Evolutionary conservation across 306 rosid genomes (phyloP), one percentile per base, ranked within the genome.

Genomic region (Lablab purpureus): DNA sequence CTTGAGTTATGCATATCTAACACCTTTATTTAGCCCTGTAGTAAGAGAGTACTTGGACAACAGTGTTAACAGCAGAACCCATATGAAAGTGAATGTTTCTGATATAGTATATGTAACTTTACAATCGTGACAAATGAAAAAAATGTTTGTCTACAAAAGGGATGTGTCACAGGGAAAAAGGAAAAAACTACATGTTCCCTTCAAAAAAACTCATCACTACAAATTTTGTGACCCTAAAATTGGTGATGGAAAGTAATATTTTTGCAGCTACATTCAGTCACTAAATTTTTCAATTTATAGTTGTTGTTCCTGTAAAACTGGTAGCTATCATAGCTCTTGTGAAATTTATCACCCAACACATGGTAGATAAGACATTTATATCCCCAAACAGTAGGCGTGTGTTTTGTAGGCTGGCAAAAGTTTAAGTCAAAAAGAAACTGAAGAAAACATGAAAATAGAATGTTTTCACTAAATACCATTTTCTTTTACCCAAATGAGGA

Each of bases 1-100:
- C 87, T 85, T 82, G 72, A 75, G 47, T 79, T 63, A 46, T 63
- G 72, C 51, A 84, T 71, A 82, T 72, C 73, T 74, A 71, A 36
- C 32, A 76, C 77, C 73, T 43, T 40, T 75, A 75, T 37, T 10
- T 22, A 67, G 58, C 40, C 52, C 60, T n/a, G 75, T 54, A 82
- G 74, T n/a, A 23, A 30, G 59, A 56, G 8, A 76, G 70, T 46
- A 72, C 71, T n/a, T 64, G 36, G 75, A 71, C 47, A 52, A 52
- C 28, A 75, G 64, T 71, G 75, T 34, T 28, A 8, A 52, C 51
- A 66, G 51, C 2, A 75, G 80, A 86, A 32, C 81, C 83, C 84
- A 56, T 49, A 71, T 77, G 73, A 64, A 70, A 84, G 87, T 81
- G 84, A 79, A 75, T 58, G 12, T n/a, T 54, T 71, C 70, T 87